These are phyloP conservation scores for Malus fusca DNA, from an alignment of 306 rosid genomes.

Conservation along the genomic window DNA sequence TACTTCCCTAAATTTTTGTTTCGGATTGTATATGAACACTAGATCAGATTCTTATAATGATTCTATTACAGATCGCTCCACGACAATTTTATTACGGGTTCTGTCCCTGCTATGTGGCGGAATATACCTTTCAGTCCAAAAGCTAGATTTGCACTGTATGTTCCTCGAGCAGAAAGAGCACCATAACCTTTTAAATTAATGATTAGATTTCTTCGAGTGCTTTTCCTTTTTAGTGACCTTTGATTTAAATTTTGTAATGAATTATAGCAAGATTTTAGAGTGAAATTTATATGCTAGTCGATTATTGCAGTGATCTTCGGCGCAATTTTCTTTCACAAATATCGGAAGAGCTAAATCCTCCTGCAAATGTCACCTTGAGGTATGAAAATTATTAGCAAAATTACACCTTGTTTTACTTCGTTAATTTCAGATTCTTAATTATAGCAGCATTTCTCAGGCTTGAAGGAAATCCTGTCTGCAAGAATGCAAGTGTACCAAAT, in stretches of 20 bases:
- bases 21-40: neutral
- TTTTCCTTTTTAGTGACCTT: neutral
- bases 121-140: constrained; percentile 30
- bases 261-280: neutral
- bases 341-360: constrained; percentile 38
- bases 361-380: constrained; percentile 65
- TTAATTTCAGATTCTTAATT: constrained; percentile 6
- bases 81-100: constrained; percentile 46
- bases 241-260: neutral
- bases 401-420: constrained; percentile 4
- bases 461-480: constrained; percentile 77
- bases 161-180: constrained; percentile 1
- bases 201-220: neutral
- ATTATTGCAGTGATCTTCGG: constrained; percentile 55
- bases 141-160: constrained; percentile 49
- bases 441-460: constrained; percentile 43
- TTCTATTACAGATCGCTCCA: constrained; percentile 44
- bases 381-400: constrained; percentile 18
- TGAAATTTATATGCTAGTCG: constrained; percentile 9
- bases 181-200: neutral
- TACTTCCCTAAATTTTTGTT: neutral
- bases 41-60: constrained; percentile 12
- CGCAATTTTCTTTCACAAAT: constrained; percentile 49
- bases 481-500: constrained; percentile 28
- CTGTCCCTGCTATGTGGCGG: constrained; percentile 47